Evolutionary conservation across 352 stramenopile genomes (phyloP), one percentile per base, ranked within the genome.

Genomic region (Globisporangium heterothallicum): DNA sequence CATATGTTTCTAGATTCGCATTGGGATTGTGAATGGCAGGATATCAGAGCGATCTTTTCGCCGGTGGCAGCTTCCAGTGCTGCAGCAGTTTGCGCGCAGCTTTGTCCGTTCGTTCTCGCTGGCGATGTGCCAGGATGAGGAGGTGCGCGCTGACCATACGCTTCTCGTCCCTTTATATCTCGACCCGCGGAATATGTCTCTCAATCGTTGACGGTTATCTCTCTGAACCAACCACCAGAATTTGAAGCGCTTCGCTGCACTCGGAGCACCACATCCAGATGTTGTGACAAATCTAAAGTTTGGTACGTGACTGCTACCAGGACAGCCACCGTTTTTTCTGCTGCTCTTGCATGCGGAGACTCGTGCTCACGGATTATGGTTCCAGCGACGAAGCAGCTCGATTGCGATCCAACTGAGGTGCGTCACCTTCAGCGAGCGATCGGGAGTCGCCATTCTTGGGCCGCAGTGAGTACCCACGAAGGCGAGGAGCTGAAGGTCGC

Each of bases 231-330:
- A 27, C 6, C 12, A 8, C 4, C 49, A 91, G 77, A 79, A 88
- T 24, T 44, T 46, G 34, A 38, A 63, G 29, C 71, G 72, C 9
- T 89, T 85, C 48, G 27, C 63, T 9, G 21, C 32, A n/a, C 59
- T 89, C 26, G 81, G 81, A 7, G 74, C 61, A 14, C 26, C 22
- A 38, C 25, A 57, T 18, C 44, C 72, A 3, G 53, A 67, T 9
- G 47, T 63, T 14, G 54, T 70, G 12, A 60, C 61, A 16, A 88
- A 92, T 42, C 62, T 92, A n/a, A 92, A 92, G 45, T 83, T 92
- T 49, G 68, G 78, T 92, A 62, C 18, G 59, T 56, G n/a, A 6
- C 49, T 51, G 9, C 21, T 45, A 29, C 16, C 26, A 36, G 30
- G 14, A 34, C 36, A n/a, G n/a, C n/a, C n/a, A n/a, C n/a, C n/a